Evolutionary conservation across 164 flowering plant species (phyloP).

Genomic region (Euptelea pleiosperma): DNA sequence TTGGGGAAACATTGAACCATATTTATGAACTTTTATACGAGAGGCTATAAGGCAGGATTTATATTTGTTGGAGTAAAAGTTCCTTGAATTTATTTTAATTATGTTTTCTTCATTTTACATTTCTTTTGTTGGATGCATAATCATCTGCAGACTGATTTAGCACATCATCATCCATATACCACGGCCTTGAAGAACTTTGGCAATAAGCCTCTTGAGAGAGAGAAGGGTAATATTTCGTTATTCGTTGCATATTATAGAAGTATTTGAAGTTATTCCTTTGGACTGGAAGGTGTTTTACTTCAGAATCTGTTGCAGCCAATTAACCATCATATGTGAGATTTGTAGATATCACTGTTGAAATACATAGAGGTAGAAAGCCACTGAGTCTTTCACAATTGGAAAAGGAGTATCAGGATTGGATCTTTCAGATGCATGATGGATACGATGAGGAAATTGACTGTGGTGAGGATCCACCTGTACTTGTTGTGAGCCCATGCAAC

Average conservation of each 20-base stretch:
- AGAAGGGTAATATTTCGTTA: slow-evolving; percentile 29
- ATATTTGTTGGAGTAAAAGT: background rate
- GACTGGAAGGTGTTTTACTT: too few species aligned
- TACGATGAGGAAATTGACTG: slow-evolving; percentile 52
- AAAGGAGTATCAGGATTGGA: slow-evolving; percentile 55
- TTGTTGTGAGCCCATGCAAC: slow-evolving; percentile 37
- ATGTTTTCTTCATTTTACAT: background rate
- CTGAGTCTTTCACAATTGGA: slow-evolving; percentile 37
- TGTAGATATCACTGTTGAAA: slow-evolving; percentile 35
- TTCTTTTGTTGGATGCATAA: background rate
- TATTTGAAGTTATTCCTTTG: background rate
- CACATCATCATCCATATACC: slow-evolving; percentile 56
- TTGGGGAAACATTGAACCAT: too few species aligned
- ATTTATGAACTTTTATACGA: too few species aligned
- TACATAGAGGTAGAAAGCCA: slow-evolving; percentile 30
- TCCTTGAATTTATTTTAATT: background rate
- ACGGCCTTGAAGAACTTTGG: slow-evolving; percentile 62
- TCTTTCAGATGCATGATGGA: slow-evolving; percentile 48
- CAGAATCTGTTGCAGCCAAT: background rate
- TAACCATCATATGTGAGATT: slow-evolving; percentile 1
- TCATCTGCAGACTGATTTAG: slow-evolving; percentile 62
- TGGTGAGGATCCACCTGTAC: slow-evolving; percentile 49
- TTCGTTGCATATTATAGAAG: background rate
- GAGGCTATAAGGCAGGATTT: too few species aligned
- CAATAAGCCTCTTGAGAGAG: slow-evolving; percentile 30